phyloP scores from a whole-genome alignment of 345 rosid genomes.

The Lumnitzera littorea region DNA sequence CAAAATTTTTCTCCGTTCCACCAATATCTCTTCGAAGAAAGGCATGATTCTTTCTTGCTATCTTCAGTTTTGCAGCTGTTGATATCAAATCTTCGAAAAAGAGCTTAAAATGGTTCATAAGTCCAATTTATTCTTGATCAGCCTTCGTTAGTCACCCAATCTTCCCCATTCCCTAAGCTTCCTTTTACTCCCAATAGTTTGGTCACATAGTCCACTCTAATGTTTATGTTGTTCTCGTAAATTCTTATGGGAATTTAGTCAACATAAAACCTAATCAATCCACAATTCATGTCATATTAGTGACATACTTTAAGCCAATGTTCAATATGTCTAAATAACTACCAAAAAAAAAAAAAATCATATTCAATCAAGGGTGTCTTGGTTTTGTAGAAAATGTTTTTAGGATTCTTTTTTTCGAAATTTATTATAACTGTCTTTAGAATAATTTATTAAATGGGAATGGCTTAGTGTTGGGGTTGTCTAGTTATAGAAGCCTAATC shows the following conservation, averaged over 20 bases:
- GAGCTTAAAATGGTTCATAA: conserved; percentile 45
- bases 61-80: conserved; percentile 25
- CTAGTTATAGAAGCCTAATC: no score
- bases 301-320: neutral
- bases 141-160: conserved; percentile 66
- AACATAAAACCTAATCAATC: conserved; percentile 38
- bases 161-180: conserved; percentile 60
- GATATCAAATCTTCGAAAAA: conserved; percentile 34
- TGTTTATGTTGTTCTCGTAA: conserved; percentile 35
- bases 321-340: no score
- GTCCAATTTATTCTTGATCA: conserved; percentile 46
- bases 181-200: conserved; percentile 43
- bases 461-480: no score
- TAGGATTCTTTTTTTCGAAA: no score
- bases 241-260: conserved; percentile 65
- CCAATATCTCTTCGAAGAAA: conserved; percentile 31
- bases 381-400: no score
- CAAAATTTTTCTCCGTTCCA: conserved; percentile 42
- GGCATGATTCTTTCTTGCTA: conserved; percentile 10
- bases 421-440: no score
- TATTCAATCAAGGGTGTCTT: no score
- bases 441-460: no score
- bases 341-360: no score
- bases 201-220: conserved; percentile 41
- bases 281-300: neutral